Evolutionary conservation across 1,284 basidiomycete genomes (phyloP).

Genomic region (Stereum hirsutum): DNA sequence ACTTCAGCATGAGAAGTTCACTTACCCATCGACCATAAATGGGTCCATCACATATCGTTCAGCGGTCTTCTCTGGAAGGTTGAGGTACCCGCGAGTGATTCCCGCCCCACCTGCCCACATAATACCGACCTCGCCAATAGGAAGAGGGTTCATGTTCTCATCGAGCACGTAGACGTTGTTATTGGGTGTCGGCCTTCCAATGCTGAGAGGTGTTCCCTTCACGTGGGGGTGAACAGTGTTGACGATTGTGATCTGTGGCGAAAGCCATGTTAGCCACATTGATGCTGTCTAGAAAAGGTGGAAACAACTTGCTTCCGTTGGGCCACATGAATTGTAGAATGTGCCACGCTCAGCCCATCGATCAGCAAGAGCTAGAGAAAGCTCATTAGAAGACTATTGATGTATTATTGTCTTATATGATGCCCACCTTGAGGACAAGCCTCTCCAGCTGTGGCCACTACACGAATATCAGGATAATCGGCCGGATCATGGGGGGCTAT

Average conservation of each 20-base stretch:
- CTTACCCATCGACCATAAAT: slow-evolving; percentile 39
- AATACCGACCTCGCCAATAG: slow-evolving; percentile 41
- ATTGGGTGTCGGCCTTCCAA: slow-evolving; percentile 50
- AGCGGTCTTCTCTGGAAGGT: slow-evolving; percentile 42
- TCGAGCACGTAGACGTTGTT: slow-evolving; percentile 50
- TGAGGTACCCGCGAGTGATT: slow-evolving; percentile 43
- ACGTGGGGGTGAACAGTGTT: slow-evolving; percentile 46
- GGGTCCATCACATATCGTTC: slow-evolving; percentile 42
- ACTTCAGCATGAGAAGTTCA: background rate
- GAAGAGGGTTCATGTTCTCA: slow-evolving; percentile 37
- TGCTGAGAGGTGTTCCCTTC: slow-evolving; percentile 32
- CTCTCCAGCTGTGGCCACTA: slow-evolving; percentile 51
- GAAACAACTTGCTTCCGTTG: slow-evolving; percentile 31
- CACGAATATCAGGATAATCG: slow-evolving; percentile 49
- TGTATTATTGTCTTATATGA: no score
- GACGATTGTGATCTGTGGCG: slow-evolving; percentile 43
- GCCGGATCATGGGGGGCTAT: slow-evolving; percentile 36
- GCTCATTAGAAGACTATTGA: no score
- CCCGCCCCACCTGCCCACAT: slow-evolving; percentile 56
- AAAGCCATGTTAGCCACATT: background rate
- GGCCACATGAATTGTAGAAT: slow-evolving; percentile 41
- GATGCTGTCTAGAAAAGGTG: background rate
- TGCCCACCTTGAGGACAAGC: slow-evolving; percentile 44
- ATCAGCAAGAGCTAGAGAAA: slow-evolving; percentile 37
- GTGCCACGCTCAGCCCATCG: slow-evolving; percentile 33